phyloP scores from a whole-genome alignment of 345 rosid genomes.

The Eucalyptus coolabah region DNA sequence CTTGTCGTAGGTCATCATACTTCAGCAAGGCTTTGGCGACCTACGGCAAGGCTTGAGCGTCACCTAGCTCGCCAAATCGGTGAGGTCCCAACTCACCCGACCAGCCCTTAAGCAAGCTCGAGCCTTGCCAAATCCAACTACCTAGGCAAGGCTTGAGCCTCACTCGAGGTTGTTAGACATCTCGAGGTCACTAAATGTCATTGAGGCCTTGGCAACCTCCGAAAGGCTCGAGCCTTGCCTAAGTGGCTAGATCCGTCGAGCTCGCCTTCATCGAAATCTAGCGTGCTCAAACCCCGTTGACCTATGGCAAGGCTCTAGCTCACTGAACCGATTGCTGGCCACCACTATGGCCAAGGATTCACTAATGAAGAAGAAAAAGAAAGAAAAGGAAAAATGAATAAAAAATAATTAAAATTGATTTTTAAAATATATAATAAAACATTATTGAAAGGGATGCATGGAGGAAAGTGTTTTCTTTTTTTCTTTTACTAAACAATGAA shows the following conservation, averaged over 20 bases:
- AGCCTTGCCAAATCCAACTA: fast-evolving
- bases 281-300: fast-evolving
- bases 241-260: fast-evolving
- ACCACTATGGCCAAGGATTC: fast-evolving
- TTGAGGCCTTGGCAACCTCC: too few relatives aligned
- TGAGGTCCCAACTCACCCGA: fast-evolving
- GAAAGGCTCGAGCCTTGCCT: fast-evolving
- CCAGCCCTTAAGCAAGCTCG: fast-evolving
- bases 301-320: too few relatives aligned
- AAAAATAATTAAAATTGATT: too few relatives aligned
- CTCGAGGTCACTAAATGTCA: fast-evolving
- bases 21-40: fast-evolving
- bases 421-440: too few relatives aligned
- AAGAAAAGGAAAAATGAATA: too few relatives aligned
- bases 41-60: fast-evolving
- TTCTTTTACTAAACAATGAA: fast-evolving
- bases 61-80: fast-evolving
- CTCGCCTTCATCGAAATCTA: fast-evolving
- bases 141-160: too few relatives aligned
- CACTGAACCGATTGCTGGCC: fast-evolving
- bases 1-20: fast-evolving
- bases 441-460: too few relatives aligned
- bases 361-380: too few relatives aligned
- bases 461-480: too few relatives aligned
- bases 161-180: too few relatives aligned